A percentile compares a stretch with the other conserved stretches of the same genome.
Evolutionary conservation across 257 asterid species (phyloP).

Genomic region (Solanum clarkiae): DNA sequence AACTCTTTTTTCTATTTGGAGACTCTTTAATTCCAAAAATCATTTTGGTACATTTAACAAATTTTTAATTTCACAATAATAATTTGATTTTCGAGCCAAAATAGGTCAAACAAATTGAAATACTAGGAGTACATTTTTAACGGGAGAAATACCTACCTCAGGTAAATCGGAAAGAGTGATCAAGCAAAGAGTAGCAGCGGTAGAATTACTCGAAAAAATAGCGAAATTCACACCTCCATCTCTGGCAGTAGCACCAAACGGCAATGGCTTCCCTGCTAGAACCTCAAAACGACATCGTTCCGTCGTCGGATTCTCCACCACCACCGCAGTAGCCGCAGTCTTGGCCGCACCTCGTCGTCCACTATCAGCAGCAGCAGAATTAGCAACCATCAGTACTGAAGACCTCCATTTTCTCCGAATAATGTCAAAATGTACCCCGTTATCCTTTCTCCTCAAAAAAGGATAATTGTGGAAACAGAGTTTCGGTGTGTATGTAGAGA

Average conservation of each 20-base stretch:
- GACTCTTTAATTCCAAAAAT: too few relatives aligned
- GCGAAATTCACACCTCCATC: conserved; percentile 90
- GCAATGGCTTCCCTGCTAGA: conserved; percentile 57
- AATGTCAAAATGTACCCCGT: neutral
- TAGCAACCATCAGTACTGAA: neutral
- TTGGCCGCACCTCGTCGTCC: conserved; percentile 40
- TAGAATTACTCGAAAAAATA: conserved; percentile 54
- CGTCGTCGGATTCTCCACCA: conserved; percentile 45
- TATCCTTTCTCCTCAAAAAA: neutral
- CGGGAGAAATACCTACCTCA: conserved; percentile 48
- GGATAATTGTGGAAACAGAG: neutral
- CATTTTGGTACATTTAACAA: too few relatives aligned
- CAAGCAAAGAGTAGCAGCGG: conserved; percentile 65
- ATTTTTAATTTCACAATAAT: too few relatives aligned
- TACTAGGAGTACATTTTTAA: neutral
- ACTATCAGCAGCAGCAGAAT: conserved; percentile 10
- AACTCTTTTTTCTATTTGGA: too few relatives aligned
- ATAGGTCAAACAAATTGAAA: too few relatives aligned
- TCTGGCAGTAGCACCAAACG: conserved; percentile 78
- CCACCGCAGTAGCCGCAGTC: conserved; percentile 48
- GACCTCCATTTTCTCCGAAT: neutral
- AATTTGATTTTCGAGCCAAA: too few relatives aligned
- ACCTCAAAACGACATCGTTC: conserved; percentile 41
- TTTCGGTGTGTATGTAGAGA: conserved; percentile 5
- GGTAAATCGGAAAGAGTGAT: conserved; percentile 50